Percentiles rank a stretch among this genome's conserved stretches.
Evolutionary conservation across 2,329 filamentous ascomycete genomes (phyloP).

Genomic region (Coleophoma cylindrospora): DNA sequence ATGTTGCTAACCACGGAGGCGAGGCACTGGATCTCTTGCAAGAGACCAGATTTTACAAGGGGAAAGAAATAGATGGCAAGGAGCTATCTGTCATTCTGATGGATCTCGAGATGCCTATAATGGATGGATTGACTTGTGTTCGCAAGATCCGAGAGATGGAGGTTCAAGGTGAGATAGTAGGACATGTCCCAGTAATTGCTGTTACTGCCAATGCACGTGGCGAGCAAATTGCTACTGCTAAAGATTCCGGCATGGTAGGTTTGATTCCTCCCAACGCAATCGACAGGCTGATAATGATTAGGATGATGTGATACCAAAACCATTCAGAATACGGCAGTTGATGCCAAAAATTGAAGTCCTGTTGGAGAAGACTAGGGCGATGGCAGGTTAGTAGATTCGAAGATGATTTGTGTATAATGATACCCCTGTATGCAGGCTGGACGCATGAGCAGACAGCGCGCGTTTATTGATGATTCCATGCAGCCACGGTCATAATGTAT

Average conservation of each 20-base stretch:
- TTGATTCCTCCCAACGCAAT: background rate
- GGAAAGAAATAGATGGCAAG: conserved; percentile 84
- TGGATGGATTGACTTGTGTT: conserved; percentile 74
- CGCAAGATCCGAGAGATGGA: conserved; percentile 64
- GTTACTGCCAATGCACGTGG: conserved; percentile 72
- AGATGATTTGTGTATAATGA: too few species aligned
- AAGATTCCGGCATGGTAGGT: conserved; percentile 66
- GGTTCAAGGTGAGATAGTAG: conserved; percentile 46
- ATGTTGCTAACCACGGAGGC: conserved; percentile 57
- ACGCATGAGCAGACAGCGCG: too few species aligned
- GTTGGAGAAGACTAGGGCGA: conserved; percentile 1
- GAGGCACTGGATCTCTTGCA: conserved; percentile 75
- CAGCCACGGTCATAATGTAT: too few species aligned
- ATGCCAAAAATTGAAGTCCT: conserved; percentile 57
- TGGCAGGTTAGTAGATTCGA: too few species aligned
- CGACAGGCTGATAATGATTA: conserved; percentile 22
- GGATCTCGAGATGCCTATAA: conserved; percentile 79
- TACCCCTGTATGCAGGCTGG: too few species aligned
- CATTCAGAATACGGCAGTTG: conserved; percentile 65
- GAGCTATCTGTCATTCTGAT: conserved; percentile 61
- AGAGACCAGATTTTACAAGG: conserved; percentile 57
- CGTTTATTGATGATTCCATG: too few species aligned
- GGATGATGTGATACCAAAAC: conserved; percentile 75
- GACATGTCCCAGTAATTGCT: conserved; percentile 69
- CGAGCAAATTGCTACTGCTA: conserved; percentile 66